Base-by-base conservation (phyloP, 2,329 filamentous ascomycete genomes). In the Iodosphaeria phyllophila region DNA sequence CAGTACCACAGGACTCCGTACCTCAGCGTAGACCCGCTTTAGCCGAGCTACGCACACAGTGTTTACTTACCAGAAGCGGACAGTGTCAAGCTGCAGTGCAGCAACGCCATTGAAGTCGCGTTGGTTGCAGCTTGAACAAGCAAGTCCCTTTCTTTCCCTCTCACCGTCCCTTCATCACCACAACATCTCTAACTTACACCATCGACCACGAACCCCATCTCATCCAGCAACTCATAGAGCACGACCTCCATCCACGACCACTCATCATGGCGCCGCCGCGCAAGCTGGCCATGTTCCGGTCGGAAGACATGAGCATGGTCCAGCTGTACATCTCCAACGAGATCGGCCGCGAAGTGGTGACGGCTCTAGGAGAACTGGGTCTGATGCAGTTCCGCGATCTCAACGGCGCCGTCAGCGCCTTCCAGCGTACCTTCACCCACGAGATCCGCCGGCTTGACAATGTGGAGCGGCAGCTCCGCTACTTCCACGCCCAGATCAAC, bases 261-360 rank as follows among this genome's bases (percentile, higher is more conserved):
- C 28, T 23, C 47, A 53, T 37, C 36, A 76, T 75, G 71, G 68
- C 67, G 52, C 59, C 64, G 38, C 55, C 59, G n/a, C n/a, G n/a
- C 50, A 58, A 80, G 58, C 83, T 95, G 59, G 92, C 84, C 54
- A 79, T 93, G 62, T 95, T 98, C 74, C 86, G 91, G 68, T 98
- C 89, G 50, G 80, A 83, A 79, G 80, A 93, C 56, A 98, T 98
- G 89, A 93, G 83, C 66, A 76, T 98, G 75, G 92, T 92, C 46
- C 89, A 98, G 73, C 76, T 98, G 46, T 98, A 95, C 58, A 91
- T 98, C 44, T 82, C 89, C 46, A 95, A 93, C 50, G 89, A 98
- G 64, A 95, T 98, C 41, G 86, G 89, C 41, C 74, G 89, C 47
- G 91, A 98, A 60, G 86, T 93, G 42, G 84, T 95, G 35, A 92